Evolutionary conservation across 345 rosid genomes (phyloP).

Genomic region (Acer yangbiense): DNA sequence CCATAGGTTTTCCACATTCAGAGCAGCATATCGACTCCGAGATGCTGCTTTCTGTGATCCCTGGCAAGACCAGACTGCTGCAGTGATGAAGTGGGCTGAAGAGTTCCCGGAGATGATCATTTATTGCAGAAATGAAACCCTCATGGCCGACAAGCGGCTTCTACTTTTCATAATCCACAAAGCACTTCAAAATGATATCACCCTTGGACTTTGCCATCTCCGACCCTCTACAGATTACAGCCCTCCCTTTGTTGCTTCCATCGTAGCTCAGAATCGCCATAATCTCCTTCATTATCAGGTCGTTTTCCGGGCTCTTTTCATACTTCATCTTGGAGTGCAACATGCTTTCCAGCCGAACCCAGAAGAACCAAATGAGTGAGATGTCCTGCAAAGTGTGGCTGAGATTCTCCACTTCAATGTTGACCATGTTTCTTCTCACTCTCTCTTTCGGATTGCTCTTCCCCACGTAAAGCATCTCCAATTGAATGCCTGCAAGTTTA

Average conservation of each 20-base stretch:
- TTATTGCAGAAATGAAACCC: conserved; percentile 47
- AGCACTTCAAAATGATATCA: conserved; percentile 18
- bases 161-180: conserved; percentile 33
- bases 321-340: conserved; percentile 56
- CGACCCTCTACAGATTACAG: conserved; percentile 37
- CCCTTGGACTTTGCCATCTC: conserved; percentile 48
- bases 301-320: conserved; percentile 38
- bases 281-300: conserved; percentile 54
- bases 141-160: not conserved
- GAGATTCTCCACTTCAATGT: conserved; percentile 25
- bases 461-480: conserved; percentile 61
- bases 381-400: conserved; percentile 36
- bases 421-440: conserved; percentile 21
- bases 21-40: too few species aligned
- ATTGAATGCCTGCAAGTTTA: conserved; percentile 26
- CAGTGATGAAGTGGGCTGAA: too few species aligned
- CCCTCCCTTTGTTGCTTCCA: conserved; percentile 62
- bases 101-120: too few species aligned
- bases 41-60: too few species aligned
- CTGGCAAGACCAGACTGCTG: too few species aligned
- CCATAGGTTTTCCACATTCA: too few species aligned
- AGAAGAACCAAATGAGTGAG: conserved; percentile 46
- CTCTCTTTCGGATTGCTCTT: conserved; percentile 44
- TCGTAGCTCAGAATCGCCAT: conserved; percentile 55
- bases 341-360: conserved; percentile 71